These are phyloP conservation scores for Claviceps maximensis DNA, from an alignment of 2,329 filamentous ascomycete genomes.

Conservation along the genomic window DNA sequence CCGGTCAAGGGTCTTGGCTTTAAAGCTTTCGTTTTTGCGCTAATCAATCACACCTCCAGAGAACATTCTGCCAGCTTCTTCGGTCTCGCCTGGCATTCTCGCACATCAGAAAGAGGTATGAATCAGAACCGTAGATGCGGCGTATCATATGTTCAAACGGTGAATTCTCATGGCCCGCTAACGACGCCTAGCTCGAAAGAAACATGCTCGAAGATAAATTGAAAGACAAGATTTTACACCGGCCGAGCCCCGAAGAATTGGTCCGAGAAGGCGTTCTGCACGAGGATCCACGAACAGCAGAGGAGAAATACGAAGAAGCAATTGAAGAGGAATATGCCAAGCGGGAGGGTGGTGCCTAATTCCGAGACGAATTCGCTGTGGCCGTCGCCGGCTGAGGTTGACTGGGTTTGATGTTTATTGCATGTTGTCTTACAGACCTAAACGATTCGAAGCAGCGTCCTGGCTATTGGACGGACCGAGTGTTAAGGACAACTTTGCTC, in stretches of 20 bases:
- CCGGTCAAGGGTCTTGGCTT: neutral
- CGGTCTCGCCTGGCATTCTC: slow-evolving; percentile 63
- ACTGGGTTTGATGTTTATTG: neutral
- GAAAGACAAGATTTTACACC: slow-evolving; percentile 72
- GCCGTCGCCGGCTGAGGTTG: neutral
- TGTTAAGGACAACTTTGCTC: no score
- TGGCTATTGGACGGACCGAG: no score
- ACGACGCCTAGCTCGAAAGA: slow-evolving; percentile 47
- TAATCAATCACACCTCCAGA: slow-evolving; percentile 34
- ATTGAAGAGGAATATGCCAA: slow-evolving; percentile 53
- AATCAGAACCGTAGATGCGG: slow-evolving; percentile 10
- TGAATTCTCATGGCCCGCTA: neutral
- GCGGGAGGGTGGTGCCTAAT: slow-evolving; percentile 46
- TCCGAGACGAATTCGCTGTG: neutral
- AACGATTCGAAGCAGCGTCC: neutral
- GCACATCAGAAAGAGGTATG: slow-evolving; percentile 62
- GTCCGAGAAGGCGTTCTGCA: slow-evolving; percentile 69
- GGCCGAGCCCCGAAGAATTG: slow-evolving; percentile 63
- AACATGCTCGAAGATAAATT: slow-evolving; percentile 79
- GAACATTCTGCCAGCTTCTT: slow-evolving; percentile 75
- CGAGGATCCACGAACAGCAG: slow-evolving; percentile 47
- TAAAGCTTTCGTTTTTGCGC: neutral
- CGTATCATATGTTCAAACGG: neutral
- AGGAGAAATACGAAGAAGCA: slow-evolving; percentile 44
- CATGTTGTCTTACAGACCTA: neutral